Evolutionary conservation across 257 asterid genomes (phyloP), one percentile per base, ranked within the genome.

Genomic region (Striga asiatica): DNA sequence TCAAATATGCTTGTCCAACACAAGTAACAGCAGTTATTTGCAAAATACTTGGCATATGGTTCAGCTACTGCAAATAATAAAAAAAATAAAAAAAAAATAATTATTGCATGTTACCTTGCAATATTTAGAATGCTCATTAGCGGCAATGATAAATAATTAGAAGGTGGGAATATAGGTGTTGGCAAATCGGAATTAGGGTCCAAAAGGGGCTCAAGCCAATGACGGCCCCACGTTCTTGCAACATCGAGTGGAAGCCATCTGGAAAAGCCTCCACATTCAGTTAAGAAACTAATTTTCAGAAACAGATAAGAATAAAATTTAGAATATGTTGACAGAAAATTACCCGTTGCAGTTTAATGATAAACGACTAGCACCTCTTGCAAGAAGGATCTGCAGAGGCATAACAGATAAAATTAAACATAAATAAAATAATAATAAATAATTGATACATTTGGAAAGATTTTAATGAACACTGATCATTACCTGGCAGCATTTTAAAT

Each of bases 231-330:
- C 89, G 79, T 85, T 68, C 93, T 81, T 16, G 97, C 94, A 65
- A 92, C 95, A 61, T 92, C 97, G 28, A 82, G 70, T 29, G 99
- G 99, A 47, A 88, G 87, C 97, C 97, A 92, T 70, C 99, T 92
- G 91, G 64, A 81, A 77, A 32, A 73, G 66, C 2, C 11, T 48
- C 64, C 17, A 52, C 5, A 17, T 42, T 32, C 20, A 58, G n/a
- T n/a, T 31, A 46, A 52, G n/a, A 43, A 8, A 43, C n/a, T 7
- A 43, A 59, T 8, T 37, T 58, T 34, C 25, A 38, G 3, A 14
- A 14, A 54, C 49, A 60, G 6, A 8, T 21, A 22, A 38, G 22
- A 57, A 39, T 17, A 50, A 16, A 60, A 48, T 45, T 24, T 57
- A 52, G n/a, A n/a, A n/a, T n/a, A n/a, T 4, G 6, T 6, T 11